Evolutionary conservation across 2,329 filamentous ascomycete species (phyloP).

Genomic region (Uncinocarpus reesii): DNA sequence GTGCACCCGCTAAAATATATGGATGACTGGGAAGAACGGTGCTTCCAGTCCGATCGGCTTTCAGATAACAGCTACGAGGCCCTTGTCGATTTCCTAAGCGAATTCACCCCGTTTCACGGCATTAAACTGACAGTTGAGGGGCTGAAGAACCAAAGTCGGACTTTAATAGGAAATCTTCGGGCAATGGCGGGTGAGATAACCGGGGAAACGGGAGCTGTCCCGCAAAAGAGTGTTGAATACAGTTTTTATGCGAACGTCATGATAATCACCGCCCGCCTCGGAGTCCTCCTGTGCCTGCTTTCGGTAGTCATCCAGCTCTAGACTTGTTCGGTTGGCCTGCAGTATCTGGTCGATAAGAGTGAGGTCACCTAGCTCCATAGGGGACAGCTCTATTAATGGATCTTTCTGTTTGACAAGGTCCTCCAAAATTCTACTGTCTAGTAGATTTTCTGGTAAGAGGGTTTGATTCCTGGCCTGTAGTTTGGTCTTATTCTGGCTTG

Average conservation of each 20-base stretch:
- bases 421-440: too few species aligned
- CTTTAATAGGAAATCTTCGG: background rate
- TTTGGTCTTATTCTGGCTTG: too few species aligned
- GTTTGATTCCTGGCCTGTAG: too few species aligned
- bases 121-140: background rate
- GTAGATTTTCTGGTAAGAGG: too few species aligned
- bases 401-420: too few species aligned
- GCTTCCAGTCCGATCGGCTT: background rate
- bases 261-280: background rate
- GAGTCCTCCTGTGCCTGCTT: too few species aligned
- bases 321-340: too few species aligned
- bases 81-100: background rate
- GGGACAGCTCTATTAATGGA: too few species aligned
- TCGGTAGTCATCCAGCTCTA: too few species aligned
- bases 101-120: background rate
- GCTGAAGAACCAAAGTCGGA: background rate
- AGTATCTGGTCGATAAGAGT: too few species aligned
- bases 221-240: background rate
- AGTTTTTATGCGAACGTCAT: background rate
- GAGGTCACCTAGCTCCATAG: too few species aligned
- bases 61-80: background rate
- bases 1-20: too few species aligned
- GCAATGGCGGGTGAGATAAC: background rate
- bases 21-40: background rate
- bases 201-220: background rate